These are phyloP conservation scores for Candida krabiensis DNA, from an alignment of 805 yeast species.

Conservation along the genomic window DNA sequence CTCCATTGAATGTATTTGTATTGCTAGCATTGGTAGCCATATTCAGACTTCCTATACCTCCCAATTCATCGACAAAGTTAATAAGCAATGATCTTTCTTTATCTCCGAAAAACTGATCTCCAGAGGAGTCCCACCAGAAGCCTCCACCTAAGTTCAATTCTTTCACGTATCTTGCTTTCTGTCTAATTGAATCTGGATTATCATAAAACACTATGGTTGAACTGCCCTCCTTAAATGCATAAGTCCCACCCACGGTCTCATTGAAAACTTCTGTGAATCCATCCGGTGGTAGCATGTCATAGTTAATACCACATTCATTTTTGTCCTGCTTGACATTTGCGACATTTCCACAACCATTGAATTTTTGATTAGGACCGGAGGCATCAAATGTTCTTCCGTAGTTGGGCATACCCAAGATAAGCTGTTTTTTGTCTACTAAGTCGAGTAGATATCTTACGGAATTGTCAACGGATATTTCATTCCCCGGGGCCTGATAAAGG, in stretches of 20 bases:
- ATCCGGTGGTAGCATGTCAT: constrained; percentile 23
- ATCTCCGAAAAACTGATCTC: constrained; percentile 47
- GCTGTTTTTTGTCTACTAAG: constrained; percentile 34
- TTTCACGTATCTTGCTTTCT: constrained; percentile 61
- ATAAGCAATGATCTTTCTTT: constrained; percentile 40
- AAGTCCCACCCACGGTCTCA: constrained; percentile 50
- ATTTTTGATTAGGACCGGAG: constrained; percentile 10
- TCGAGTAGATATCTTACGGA: constrained; percentile 37
- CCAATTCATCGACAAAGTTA: constrained; percentile 45
- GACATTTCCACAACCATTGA: constrained; percentile 23
- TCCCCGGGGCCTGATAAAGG: constrained; percentile 36
- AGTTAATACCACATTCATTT: constrained; percentile 24
- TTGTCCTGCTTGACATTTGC: constrained; percentile 7
- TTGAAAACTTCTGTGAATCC: constrained; percentile 51
- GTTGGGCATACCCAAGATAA: constrained; percentile 83
- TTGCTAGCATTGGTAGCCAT: neutral
- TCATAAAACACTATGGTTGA: constrained; percentile 64
- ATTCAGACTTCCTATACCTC: constrained; percentile 16
- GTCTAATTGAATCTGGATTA: constrained; percentile 47
- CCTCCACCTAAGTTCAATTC: constrained; percentile 68
- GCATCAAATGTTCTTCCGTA: constrained; percentile 56
- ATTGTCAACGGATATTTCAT: constrained; percentile 43
- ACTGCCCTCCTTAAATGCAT: constrained; percentile 41
- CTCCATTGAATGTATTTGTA: constrained; percentile 7
- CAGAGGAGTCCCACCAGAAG: constrained; percentile 94